Evolutionary conservation across 2,329 filamentous ascomycete genomes (phyloP).

Genomic region (Capronia epimyces): DNA sequence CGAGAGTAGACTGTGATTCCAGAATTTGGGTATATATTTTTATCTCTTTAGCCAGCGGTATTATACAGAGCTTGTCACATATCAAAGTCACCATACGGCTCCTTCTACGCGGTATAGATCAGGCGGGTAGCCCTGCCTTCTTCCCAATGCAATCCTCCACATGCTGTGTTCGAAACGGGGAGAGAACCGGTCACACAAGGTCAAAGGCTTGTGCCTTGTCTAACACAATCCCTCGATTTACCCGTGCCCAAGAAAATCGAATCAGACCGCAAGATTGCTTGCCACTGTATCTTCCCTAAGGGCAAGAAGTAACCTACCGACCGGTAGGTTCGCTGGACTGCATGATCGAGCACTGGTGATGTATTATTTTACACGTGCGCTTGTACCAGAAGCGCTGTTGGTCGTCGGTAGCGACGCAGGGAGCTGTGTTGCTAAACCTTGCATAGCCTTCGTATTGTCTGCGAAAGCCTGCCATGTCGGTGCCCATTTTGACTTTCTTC

Average conservation of each 20-base stretch:
- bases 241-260: not conserved
- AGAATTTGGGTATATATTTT: constrained; percentile 7
- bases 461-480: constrained; percentile 43
- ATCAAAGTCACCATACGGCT: not conserved
- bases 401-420: not conserved
- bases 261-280: not conserved
- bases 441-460: constrained; percentile 12
- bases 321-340: not conserved
- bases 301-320: too few species aligned
- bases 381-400: not conserved
- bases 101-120: too few species aligned
- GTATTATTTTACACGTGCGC: not conserved
- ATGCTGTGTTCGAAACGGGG: not conserved
- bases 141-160: too few species aligned
- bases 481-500: constrained; percentile 58
- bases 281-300: too few species aligned
- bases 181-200: too few species aligned
- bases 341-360: not conserved
- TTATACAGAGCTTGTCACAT: not conserved
- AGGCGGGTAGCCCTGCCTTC: too few species aligned
- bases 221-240: not conserved
- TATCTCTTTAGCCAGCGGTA: not conserved
- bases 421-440: constrained; percentile 1
- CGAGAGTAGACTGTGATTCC: constrained; percentile 68
- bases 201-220: too few species aligned